A percentile compares a stretch with the other conserved stretches of the same genome.
Evolutionary conservation across 768 basidiomycete genomes (phyloP).

Genomic region (Punctularia strigosozonata): DNA sequence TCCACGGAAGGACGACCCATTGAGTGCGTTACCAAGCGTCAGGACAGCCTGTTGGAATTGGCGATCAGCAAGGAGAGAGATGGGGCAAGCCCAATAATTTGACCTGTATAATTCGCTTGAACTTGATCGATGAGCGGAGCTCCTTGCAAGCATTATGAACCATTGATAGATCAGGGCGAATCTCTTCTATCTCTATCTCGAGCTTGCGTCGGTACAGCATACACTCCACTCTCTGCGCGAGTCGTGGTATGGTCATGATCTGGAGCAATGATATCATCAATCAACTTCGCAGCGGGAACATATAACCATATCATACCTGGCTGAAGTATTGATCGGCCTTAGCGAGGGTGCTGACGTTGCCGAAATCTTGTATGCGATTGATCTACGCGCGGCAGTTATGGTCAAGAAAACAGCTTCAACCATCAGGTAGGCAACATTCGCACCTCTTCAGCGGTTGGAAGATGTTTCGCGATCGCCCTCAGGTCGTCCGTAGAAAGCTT

Average conservation of each 20-base stretch:
- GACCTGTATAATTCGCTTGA: slow-evolving; percentile 64
- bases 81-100: slow-evolving; percentile 6
- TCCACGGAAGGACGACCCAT: slow-evolving; percentile 75
- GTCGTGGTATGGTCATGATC: slow-evolving; percentile 71
- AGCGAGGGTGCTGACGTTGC: slow-evolving; percentile 60
- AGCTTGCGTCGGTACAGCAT: slow-evolving; percentile 80
- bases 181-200: slow-evolving; percentile 74
- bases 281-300: not conserved
- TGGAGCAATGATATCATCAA: slow-evolving; percentile 18
- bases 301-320: slow-evolving; percentile 34
- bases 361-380: slow-evolving; percentile 54
- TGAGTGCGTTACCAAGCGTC: slow-evolving; percentile 70
- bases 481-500: slow-evolving; percentile 64
- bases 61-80: not conserved
- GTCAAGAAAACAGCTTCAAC: not conserved
- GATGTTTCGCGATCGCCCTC: slow-evolving; percentile 57
- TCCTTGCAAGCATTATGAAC: slow-evolving; percentile 62
- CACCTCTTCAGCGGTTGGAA: slow-evolving; percentile 80
- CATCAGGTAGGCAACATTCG: too few relatives aligned
- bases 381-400: slow-evolving; percentile 26
- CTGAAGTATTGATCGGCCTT: slow-evolving; percentile 78
- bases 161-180: slow-evolving; percentile 69
- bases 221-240: slow-evolving; percentile 61
- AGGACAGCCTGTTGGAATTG: slow-evolving; percentile 45
- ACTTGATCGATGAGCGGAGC: slow-evolving; percentile 46